phyloP scores from a whole-genome alignment of 2,329 filamentous ascomycete genomes.

The Colletotrichum chlorophyti region DNA sequence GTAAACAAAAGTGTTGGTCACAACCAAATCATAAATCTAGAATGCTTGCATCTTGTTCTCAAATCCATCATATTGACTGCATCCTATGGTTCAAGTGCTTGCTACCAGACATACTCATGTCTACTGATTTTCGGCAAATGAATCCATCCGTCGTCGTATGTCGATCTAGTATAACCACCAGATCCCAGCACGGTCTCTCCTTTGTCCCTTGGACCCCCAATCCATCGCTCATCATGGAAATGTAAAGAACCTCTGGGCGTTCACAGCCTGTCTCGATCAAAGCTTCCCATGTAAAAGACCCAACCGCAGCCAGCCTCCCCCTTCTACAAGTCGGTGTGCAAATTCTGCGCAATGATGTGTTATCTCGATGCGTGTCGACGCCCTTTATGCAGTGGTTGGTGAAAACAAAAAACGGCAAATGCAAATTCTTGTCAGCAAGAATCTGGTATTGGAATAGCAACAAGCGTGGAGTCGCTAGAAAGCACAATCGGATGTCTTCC shows the following conservation, averaged over 20 bases:
- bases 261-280: not conserved
- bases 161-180: conserved; percentile 21
- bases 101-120: conserved; percentile 10
- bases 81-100: conserved; percentile 10
- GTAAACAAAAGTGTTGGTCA: not conserved
- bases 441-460: conserved; percentile 19
- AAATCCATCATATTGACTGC: conserved; percentile 22
- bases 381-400: conserved; percentile 25
- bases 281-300: conserved; percentile 1
- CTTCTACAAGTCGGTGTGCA: too few species aligned
- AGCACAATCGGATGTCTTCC: not conserved
- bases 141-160: conserved; percentile 17
- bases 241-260: conserved; percentile 12
- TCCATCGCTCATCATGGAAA: conserved; percentile 21
- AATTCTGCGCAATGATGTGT: too few species aligned
- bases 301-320: not conserved
- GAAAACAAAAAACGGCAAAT: conserved; percentile 25
- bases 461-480: conserved; percentile 10
- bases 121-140: conserved; percentile 18
- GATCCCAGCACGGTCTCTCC: not conserved
- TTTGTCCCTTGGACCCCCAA: not conserved
- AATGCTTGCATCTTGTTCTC: conserved; percentile 1
- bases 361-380: conserved; percentile 27
- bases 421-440: conserved; percentile 26
- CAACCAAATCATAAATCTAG: not conserved